phyloP scores from a whole-genome alignment of 495 filamentous ascomycete genomes.

The Parathielavia hyrcaniae region DNA sequence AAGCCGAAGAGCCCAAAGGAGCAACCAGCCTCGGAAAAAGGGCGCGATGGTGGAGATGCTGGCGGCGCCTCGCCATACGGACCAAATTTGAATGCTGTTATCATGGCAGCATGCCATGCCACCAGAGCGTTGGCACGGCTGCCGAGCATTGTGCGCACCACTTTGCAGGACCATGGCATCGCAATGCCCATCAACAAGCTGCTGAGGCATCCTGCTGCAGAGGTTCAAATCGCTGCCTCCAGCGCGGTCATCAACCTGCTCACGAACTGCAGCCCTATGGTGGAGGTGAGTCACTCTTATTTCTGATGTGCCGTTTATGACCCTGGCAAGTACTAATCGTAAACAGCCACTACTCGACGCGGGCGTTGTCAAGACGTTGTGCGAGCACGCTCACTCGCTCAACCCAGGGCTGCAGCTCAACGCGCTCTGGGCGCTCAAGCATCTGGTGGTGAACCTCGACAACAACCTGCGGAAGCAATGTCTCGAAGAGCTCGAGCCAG shows the following conservation, averaged over 20 bases:
- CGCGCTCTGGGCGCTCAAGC: slow-evolving; percentile 88
- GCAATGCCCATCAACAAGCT: slow-evolving; percentile 72
- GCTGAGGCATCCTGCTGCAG: slow-evolving; percentile 65
- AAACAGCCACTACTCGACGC: slow-evolving; percentile 61
- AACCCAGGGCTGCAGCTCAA: slow-evolving; percentile 68
- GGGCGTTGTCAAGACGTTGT: slow-evolving; percentile 71
- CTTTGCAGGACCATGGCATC: slow-evolving; percentile 77
- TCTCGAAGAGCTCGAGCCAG: slow-evolving; percentile 66
- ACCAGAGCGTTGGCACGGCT: slow-evolving; percentile 73
- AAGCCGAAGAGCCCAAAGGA: slow-evolving; percentile 32
- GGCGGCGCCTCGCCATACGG: slow-evolving; percentile 26
- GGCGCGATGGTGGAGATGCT: slow-evolving; percentile 5
- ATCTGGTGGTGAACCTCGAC: slow-evolving; percentile 63
- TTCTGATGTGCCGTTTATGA: background rate
- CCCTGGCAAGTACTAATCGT: slow-evolving; percentile 24
- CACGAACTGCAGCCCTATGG: slow-evolving; percentile 83
- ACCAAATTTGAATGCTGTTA: slow-evolving; percentile 53
- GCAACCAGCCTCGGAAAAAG: slow-evolving; percentile 18
- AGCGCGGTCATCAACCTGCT: slow-evolving; percentile 77
- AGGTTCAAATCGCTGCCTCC: slow-evolving; percentile 81
- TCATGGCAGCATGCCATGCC: slow-evolving; percentile 79
- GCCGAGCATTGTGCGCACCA: slow-evolving; percentile 75
- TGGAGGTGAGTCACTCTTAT: slow-evolving; percentile 53
- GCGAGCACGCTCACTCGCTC: slow-evolving; percentile 73
- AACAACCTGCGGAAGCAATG: slow-evolving; percentile 66